Evolutionary conservation across 2,329 filamentous ascomycete species (phyloP), one percentile per base, ranked within the genome.

Genomic region (Botrytis deweyae): DNA sequence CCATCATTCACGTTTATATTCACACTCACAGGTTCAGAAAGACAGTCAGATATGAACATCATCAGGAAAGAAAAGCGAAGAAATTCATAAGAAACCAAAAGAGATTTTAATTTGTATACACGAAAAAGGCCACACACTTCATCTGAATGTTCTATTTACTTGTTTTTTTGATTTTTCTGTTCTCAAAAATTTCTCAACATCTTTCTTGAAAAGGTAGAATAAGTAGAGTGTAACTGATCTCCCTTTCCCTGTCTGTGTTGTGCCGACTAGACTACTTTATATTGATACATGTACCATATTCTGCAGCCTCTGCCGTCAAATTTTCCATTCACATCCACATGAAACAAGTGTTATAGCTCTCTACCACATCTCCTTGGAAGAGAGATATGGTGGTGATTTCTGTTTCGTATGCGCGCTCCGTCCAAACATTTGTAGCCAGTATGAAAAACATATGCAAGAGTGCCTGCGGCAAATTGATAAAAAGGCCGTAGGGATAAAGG

Each of bases 251-350:
- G 49, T 68, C 36, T 58, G 22, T 68, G 63, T 68, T 55, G 46
- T 55, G 65, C 65, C 65, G 36, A 55, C 65, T 68, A 58, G 46
- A 68, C 65, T 68, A 68, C 65, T 40, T 36, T 58, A 38, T 42
- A 58, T 68, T 68, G 65, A 68, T 68, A 68, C 65, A 68, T 68
- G 65, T 58, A 68, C 65, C 75, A 76, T 72, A 76, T 70, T 73
- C 73, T 75, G 76, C 73, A 79, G 76, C 64, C 74, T 75, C 77
- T 42, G 78, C 76, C 75, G 36, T 68, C 65, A 55, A 68, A 18
- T 67, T 67, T 55, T 18, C 79, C 75, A 78, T 78, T 78, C 77
- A 78, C 75, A 77, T 77, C 75, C 74, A 79, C 78, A 75, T 74
- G 76, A 68, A 55, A 75, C 55, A 72, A 69, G 46, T 40, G 49